A percentile compares a stretch with the other conserved stretches of the same genome.
These are phyloP conservation scores for Beauveria australis DNA, from an alignment of 2,329 filamentous ascomycete species.

Conservation along the genomic window DNA sequence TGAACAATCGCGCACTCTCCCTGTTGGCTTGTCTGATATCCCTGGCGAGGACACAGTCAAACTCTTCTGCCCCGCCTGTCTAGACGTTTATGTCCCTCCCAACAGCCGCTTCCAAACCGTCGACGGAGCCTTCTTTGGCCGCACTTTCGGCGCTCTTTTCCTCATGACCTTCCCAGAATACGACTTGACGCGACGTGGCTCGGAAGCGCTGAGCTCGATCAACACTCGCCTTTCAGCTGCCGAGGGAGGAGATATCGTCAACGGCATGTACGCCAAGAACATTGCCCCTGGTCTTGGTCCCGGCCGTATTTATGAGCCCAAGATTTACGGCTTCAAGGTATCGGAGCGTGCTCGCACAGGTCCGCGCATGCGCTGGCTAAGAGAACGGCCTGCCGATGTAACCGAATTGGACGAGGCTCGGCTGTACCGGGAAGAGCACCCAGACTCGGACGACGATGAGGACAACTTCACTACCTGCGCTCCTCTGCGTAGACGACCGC, in stretches of 20 bases:
- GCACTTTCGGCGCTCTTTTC: conserved; percentile 93
- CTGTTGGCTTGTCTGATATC: conserved; percentile 88
- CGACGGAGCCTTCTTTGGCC: conserved; percentile 95
- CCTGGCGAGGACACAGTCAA: conserved; percentile 97
- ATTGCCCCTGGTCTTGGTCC: conserved; percentile 79
- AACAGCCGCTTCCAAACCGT: conserved; percentile 97
- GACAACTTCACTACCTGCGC: conserved; percentile 36
- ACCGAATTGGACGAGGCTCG: conserved; percentile 76
- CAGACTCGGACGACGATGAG: conserved; percentile 52
- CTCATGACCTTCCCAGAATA: conserved; percentile 98
- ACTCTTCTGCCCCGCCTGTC: conserved; percentile 91
- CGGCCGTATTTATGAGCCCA: conserved; percentile 83
- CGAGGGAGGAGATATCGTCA: conserved; percentile 51
- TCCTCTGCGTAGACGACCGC: conserved; percentile 34
- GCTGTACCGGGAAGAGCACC: conserved; percentile 42
- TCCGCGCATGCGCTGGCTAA: conserved; percentile 93
- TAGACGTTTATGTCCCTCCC: conserved; percentile 94
- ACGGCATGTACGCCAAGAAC: conserved; percentile 80
- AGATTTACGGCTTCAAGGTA: conserved; percentile 94
- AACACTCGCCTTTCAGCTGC: conserved; percentile 25
- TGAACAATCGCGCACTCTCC: conserved; percentile 80
- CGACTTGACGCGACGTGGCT: conserved; percentile 68
- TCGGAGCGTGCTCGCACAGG: conserved; percentile 84
- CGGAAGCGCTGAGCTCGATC: conserved; percentile 42
- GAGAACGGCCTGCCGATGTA: conserved; percentile 72